Evolutionary conservation across 306 rosid species (phyloP), one percentile per base, ranked within the genome.

Genomic region (Albizia julibrissin): DNA sequence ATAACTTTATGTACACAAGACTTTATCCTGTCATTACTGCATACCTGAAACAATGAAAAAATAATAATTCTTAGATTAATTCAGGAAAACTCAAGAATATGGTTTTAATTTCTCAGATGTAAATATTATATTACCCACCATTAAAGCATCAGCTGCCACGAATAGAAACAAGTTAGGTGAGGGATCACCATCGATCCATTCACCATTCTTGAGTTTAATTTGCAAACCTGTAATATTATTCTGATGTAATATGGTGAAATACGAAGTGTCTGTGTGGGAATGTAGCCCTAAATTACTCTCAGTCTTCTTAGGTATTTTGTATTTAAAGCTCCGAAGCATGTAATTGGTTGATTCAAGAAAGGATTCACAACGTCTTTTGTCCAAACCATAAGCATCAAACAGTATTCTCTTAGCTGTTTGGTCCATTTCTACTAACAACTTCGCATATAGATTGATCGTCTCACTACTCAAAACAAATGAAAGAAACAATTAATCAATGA

Each of bases 211-310:
- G 22, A 82, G 34, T 82, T 78, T 85, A 2, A 79, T 65, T 43
- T 85, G 88, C 80, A 85, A 81, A 19, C 88, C 88, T 19, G 3
- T 37, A 5, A 81, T 82, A 21, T 67, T 44, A 37, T 85, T 85
- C 69, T 85, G 88, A 59, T 81, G 88, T 80, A 85, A 49, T 59
- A 85, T 79, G 75, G 86, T 67, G 18, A 85, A 74, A 83, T 74
- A 82, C 21, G 86, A 54, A 24, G 84, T 47, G 79, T 85, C 88
- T 0, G 81, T 58, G 79, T 85, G 88, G 78, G 79, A 34, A 74
- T 19, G 12, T 75, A 85, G 14, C 69, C 88, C 88, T 77, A 85
- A 15, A 61, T 74, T 70, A 24, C 29, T 74, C 26, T 74, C 76
- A 39, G 73, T 76, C 75, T 68, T 61, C 29, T 69, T 34, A 1